Conservation (phyloP, 1,139 yeast species). For the Meyerozyma guilliermondii region DNA sequence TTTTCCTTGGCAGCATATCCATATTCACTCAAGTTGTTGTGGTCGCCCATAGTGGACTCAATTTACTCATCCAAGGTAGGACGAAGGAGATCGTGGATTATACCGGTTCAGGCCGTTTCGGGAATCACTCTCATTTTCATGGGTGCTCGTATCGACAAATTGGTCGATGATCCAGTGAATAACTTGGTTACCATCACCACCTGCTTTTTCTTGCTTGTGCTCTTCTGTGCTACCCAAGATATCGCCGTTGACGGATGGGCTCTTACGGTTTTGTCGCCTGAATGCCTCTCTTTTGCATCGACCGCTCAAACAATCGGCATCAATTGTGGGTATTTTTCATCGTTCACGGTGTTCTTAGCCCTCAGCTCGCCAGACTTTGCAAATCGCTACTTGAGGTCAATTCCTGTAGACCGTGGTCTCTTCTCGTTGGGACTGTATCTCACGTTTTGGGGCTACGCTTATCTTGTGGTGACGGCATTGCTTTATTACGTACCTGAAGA, state of each 20-base stretch:
- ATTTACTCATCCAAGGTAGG: slow-evolving; percentile 66
- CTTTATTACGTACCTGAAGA: slow-evolving; percentile 63
- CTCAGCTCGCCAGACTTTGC: slow-evolving; percentile 91
- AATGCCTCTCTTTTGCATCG: slow-evolving; percentile 86
- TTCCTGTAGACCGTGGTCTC: slow-evolving; percentile 61
- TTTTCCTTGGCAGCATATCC: slow-evolving; percentile 94
- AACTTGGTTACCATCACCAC: slow-evolving; percentile 53
- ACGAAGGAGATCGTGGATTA: slow-evolving; percentile 88
- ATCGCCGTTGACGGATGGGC: slow-evolving; percentile 99
- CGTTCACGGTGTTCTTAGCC: slow-evolving; percentile 88
- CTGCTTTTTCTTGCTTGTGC: slow-evolving; percentile 70
- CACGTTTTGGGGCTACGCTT: slow-evolving; percentile 71
- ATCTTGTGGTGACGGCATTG: slow-evolving; percentile 60
- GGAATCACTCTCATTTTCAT: slow-evolving; percentile 62
- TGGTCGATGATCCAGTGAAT: slow-evolving; percentile 52
- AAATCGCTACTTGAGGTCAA: slow-evolving; percentile 66
- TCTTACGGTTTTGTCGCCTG: slow-evolving; percentile 72
- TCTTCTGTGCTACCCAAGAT: slow-evolving; percentile 95
- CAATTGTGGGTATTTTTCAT: slow-evolving; percentile 86
- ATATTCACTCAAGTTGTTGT: slow-evolving; percentile 79
- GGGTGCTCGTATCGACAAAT: slow-evolving; percentile 53
- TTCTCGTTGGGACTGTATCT: slow-evolving; percentile 72
- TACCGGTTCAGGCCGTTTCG: slow-evolving; percentile 80
- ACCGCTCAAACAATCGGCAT: slow-evolving; percentile 97
- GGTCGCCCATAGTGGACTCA: slow-evolving; percentile 97